Evolutionary conservation across 1,139 yeast species (phyloP).

Genomic region (Kodamaea sp.): DNA sequence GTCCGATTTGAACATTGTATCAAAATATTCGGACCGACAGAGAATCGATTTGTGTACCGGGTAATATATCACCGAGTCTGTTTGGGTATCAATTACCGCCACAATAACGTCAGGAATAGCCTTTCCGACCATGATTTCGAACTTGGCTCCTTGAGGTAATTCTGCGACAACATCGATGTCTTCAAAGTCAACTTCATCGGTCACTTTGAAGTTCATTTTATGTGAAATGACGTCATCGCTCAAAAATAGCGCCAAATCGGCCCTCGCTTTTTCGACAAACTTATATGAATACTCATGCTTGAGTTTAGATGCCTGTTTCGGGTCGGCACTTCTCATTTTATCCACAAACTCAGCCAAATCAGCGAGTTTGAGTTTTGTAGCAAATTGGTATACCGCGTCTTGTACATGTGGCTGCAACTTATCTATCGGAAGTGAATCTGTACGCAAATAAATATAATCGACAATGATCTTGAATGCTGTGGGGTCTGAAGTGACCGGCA

Average conservation of each 20-base stretch:
- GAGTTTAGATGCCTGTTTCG: conserved; percentile 33
- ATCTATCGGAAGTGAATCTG: conserved; percentile 26
- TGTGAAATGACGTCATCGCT: conserved; percentile 32
- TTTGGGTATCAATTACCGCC: conserved; percentile 30
- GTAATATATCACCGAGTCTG: conserved; percentile 35
- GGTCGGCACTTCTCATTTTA: background rate
- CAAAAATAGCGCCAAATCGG: conserved; percentile 42
- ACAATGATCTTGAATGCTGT: conserved; percentile 37
- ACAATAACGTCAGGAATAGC: conserved; percentile 49
- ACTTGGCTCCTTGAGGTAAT: conserved; percentile 15
- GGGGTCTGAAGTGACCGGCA: conserved; percentile 22
- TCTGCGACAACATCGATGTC: conserved; percentile 24
- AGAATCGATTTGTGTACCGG: conserved; percentile 66
- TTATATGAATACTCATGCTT: conserved; percentile 43
- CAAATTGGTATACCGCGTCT: conserved; percentile 27
- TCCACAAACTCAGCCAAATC: conserved; percentile 29
- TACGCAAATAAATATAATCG: conserved; percentile 50
- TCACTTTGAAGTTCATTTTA: conserved; percentile 9
- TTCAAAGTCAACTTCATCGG: conserved; percentile 26
- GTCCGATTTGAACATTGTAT: conserved; percentile 57
- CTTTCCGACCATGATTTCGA: no score
- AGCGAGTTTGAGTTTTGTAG: conserved; percentile 31
- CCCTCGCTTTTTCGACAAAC: conserved; percentile 47
- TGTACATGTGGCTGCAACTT: conserved; percentile 15
- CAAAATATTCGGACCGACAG: conserved; percentile 60